Percentiles rank a stretch among this genome's conserved stretches.
Conservation (phyloP, 2,329 filamentous ascomycete genomes). For the Penicillium hordei region DNA sequence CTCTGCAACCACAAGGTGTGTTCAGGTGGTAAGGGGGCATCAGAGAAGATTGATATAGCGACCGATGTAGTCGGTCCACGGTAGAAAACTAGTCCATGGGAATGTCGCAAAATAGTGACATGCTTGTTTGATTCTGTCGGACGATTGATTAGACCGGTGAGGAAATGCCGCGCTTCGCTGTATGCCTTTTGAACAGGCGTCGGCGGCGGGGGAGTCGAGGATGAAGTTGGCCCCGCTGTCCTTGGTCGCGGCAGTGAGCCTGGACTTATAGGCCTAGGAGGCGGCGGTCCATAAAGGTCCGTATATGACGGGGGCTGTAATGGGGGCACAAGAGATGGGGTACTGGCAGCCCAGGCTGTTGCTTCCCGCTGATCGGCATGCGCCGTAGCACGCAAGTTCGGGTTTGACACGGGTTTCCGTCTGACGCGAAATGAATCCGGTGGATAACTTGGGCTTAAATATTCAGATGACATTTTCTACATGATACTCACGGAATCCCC, state of each 20-base stretch:
- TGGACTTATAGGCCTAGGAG: background rate
- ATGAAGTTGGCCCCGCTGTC: slow-evolving; percentile 14
- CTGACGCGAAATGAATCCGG: slow-evolving; percentile 18
- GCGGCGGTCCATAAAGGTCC: slow-evolving; percentile 18
- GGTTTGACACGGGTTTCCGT: slow-evolving; percentile 27
- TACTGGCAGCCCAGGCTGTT: slow-evolving; percentile 8
- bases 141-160: slow-evolving; percentile 63
- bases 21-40: slow-evolving; percentile 55
- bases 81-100: slow-evolving; percentile 64
- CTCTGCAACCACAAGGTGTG: slow-evolving; percentile 67
- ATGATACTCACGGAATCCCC: background rate
- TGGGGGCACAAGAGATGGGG: slow-evolving; percentile 12
- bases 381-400: slow-evolving; percentile 22
- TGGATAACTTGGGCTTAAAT: slow-evolving; percentile 12
- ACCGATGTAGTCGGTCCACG: slow-evolving; percentile 64
- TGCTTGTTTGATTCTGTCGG: slow-evolving; percentile 66
- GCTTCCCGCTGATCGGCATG: slow-evolving; percentile 13
- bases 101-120: slow-evolving; percentile 67
- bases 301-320: slow-evolving; percentile 21
- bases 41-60: slow-evolving; percentile 63
- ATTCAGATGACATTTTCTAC: slow-evolving; percentile 17
- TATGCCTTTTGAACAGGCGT: slow-evolving; percentile 37
- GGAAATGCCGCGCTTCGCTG: slow-evolving; percentile 62
- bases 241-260: slow-evolving; percentile 13
- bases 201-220: slow-evolving; percentile 6